Percentiles rank a stretch among this genome's conserved stretches.
These are phyloP conservation scores for Peniophora sp. DNA, from an alignment of 1,284 basidiomycete species.

Conservation along the genomic window DNA sequence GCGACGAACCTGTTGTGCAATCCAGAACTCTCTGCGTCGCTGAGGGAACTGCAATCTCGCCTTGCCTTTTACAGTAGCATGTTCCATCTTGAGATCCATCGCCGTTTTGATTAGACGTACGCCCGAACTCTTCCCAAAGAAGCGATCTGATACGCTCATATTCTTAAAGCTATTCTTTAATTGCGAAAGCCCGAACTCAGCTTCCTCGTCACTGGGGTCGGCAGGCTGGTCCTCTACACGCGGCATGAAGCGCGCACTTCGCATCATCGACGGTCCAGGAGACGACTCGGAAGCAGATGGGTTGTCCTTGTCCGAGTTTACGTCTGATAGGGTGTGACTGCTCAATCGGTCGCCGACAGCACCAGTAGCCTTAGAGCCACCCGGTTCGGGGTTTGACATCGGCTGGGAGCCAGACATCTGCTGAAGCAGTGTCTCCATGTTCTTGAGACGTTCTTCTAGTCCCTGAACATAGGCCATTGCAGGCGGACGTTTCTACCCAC, in stretches of 20 bases:
- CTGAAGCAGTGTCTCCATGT: constrained; percentile 58
- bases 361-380: constrained; percentile 10
- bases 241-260: too few relatives aligned
- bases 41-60: constrained; percentile 11
- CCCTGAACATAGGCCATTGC: constrained; percentile 65
- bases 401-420: constrained; percentile 29
- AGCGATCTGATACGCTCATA: constrained; percentile 26
- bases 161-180: constrained; percentile 12
- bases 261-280: too few relatives aligned
- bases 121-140: constrained; percentile 44
- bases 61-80: neutral
- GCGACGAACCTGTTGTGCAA: neutral
- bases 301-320: too few relatives aligned
- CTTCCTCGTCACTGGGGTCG: constrained; percentile 9
- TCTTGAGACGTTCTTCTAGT: constrained; percentile 58
- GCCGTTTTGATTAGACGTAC: constrained; percentile 40
- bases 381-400: constrained; percentile 5
- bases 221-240: neutral
- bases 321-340: too few relatives aligned
- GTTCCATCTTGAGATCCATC: constrained; percentile 37
- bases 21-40: neutral
- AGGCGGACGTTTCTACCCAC: constrained; percentile 65
- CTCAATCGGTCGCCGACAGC: too few relatives aligned
- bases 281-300: too few relatives aligned
- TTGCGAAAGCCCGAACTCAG: neutral